phyloP scores from a whole-genome alignment of 2,329 filamentous ascomycete genomes.

The Alternaria panax region DNA sequence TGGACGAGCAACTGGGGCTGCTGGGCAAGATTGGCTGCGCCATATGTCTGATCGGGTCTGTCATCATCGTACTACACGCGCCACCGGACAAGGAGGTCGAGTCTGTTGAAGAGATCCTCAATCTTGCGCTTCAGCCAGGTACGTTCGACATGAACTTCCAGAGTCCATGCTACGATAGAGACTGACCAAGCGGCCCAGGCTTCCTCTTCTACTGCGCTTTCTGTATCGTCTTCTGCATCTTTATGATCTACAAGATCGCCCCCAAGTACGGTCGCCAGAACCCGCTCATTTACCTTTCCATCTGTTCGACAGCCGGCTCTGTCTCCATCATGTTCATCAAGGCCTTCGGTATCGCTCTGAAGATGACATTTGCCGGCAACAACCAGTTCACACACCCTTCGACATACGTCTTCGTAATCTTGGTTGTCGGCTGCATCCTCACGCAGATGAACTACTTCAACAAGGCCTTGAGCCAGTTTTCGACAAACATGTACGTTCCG shows the following conservation, averaged over 20 bases:
- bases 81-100: conserved; percentile 91
- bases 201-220: conserved; percentile 86
- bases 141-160: conserved; percentile 43
- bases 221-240: conserved; percentile 81
- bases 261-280: conserved; percentile 93
- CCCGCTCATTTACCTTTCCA: conserved; percentile 93
- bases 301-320: conserved; percentile 95
- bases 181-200: conserved; percentile 60
- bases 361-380: conserved; percentile 89
- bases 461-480: conserved; percentile 96
- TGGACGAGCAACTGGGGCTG: conserved; percentile 87
- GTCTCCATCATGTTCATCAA: conserved; percentile 99
- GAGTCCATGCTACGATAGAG: not conserved
- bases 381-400: conserved; percentile 96
- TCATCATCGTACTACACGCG: conserved; percentile 97
- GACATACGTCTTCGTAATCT: conserved; percentile 96
- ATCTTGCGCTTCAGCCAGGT: conserved; percentile 92
- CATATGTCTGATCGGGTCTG: conserved; percentile 92
- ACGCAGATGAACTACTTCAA: conserved; percentile 99
- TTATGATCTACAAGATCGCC: conserved; percentile 97
- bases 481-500: conserved; percentile 85
- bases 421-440: conserved; percentile 90
- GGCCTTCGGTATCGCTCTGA: conserved; percentile 96
- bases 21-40: conserved; percentile 94
- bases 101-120: conserved; percentile 89